Percentiles rank a stretch among this genome's conserved stretches.
phyloP scores from a whole-genome alignment of 257 asterid genomes.

The Linaria vulgaris region DNA sequence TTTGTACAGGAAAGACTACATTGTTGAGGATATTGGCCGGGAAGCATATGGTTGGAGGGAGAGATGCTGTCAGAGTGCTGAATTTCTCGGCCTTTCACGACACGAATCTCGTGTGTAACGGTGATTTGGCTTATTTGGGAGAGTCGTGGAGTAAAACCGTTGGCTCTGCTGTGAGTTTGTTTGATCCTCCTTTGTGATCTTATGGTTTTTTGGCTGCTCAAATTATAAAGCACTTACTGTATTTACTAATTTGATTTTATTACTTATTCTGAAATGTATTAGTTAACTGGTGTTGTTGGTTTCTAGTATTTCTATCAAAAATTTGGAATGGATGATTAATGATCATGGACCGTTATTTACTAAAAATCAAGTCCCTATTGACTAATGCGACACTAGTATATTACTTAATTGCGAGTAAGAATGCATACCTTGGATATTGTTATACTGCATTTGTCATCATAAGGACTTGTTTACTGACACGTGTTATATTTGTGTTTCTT shows the following conservation, averaged over 20 bases:
- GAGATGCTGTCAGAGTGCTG: constrained; percentile 84
- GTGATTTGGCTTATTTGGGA: constrained; percentile 88
- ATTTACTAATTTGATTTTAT: constrained; percentile 1
- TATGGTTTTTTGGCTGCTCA: background rate
- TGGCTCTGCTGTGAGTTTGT: constrained; percentile 76
- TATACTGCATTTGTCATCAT: too few relatives aligned
- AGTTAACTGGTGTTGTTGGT: background rate
- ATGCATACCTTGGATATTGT: too few relatives aligned
- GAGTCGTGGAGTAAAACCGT: constrained; percentile 90
- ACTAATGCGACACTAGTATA: too few relatives aligned
- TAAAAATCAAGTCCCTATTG: too few relatives aligned
- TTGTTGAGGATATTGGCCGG: constrained; percentile 91
- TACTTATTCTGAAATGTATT: background rate
- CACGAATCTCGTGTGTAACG: constrained; percentile 79
- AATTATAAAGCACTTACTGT: background rate
- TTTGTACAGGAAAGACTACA: constrained; percentile 77
- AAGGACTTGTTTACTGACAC: too few relatives aligned
- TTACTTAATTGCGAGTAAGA: too few relatives aligned
- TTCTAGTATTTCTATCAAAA: background rate
- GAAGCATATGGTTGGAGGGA: constrained; percentile 97
- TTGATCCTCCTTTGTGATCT: background rate
- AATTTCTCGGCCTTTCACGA: constrained; percentile 90
- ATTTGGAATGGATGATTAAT: background rate
- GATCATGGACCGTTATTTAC: too few relatives aligned
- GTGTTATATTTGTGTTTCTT: constrained; percentile 6